phyloP scores from a whole-genome alignment of 73 alveolate species.

The Stentor roeselii region DNA sequence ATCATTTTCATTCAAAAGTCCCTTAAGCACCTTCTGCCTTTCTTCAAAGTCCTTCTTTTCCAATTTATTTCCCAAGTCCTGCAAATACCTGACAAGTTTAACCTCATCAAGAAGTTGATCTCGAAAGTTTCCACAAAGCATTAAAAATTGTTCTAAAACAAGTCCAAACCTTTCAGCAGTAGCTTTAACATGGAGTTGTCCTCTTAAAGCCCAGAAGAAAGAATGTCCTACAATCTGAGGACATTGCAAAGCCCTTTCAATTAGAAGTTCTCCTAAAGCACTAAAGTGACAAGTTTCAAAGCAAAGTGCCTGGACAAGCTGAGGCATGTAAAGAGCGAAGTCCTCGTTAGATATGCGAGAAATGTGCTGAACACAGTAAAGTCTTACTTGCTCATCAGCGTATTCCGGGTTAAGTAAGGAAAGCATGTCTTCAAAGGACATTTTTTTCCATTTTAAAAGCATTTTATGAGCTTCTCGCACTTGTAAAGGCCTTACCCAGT shows the following conservation, averaged over 20 bases:
- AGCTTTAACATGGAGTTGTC: slow-evolving; percentile 59
- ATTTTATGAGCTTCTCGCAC: slow-evolving; percentile 42
- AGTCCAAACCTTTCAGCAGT: slow-evolving; percentile 77
- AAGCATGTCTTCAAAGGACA: slow-evolving; percentile 80
- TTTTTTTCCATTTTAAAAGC: slow-evolving; percentile 73
- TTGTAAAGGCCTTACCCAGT: slow-evolving; percentile 51
- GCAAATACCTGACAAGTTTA: background rate
- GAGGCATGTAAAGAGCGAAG: background rate
- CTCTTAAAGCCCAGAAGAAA: slow-evolving; percentile 81
- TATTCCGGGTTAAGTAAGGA: slow-evolving; percentile 73
- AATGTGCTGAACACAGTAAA: slow-evolving; percentile 46
- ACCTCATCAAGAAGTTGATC: slow-evolving; percentile 17
- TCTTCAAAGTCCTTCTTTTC: background rate
- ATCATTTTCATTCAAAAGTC: background rate
- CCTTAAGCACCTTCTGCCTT: background rate
- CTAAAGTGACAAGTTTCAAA: slow-evolving; percentile 66
- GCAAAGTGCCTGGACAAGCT: slow-evolving; percentile 81
- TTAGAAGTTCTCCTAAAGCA: slow-evolving; percentile 57
- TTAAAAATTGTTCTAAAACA: slow-evolving; percentile 72
- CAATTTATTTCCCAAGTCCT: background rate
- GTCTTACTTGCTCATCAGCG: slow-evolving; percentile 80
- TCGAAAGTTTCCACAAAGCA: slow-evolving; percentile 60
- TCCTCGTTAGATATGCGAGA: background rate
- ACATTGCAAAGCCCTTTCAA: slow-evolving; percentile 73
- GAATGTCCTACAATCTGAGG: slow-evolving; percentile 87